phyloP scores from a whole-genome alignment of 352 stramenopile species.

The Pythium myriotylum region DNA sequence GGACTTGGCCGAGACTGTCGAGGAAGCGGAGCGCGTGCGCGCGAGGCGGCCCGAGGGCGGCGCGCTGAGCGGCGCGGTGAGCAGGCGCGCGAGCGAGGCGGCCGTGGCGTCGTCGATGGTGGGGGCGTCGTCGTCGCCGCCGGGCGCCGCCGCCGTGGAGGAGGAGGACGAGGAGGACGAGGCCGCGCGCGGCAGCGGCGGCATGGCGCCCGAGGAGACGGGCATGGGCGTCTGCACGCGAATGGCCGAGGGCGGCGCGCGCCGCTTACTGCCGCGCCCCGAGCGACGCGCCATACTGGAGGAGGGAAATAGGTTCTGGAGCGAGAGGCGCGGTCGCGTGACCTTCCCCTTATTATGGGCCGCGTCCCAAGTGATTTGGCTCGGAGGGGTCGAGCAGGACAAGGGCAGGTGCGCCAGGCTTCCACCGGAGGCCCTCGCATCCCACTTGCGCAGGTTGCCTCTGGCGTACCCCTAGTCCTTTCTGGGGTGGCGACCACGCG shows the following conservation, averaged over 20 bases:
- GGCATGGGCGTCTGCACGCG: conserved; percentile 18
- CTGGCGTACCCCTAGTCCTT: conserved; percentile 25
- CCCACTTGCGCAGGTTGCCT: conserved; percentile 21
- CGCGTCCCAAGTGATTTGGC: conserved; percentile 20
- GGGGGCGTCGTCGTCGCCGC: conserved; percentile 4
- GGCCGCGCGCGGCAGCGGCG: conserved; percentile 5
- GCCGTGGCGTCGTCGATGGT: conserved; percentile 11
- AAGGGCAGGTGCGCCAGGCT: conserved; percentile 15
- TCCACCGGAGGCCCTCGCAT: conserved; percentile 15
- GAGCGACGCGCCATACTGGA: conserved; percentile 13
- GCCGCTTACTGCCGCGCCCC: conserved; percentile 18
- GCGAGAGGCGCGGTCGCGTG: neutral
- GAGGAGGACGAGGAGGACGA: conserved; percentile 16
- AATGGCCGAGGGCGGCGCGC: conserved; percentile 14
- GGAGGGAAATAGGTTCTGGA: neutral
- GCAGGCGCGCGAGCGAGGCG: conserved; percentile 3
- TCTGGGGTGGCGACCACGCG: conserved; percentile 12
- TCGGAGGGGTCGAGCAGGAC: neutral
- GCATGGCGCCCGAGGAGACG: conserved; percentile 1
- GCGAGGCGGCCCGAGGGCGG: conserved; percentile 13
- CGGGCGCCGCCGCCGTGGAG: neutral
- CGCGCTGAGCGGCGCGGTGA: conserved; percentile 4
- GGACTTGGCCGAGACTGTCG: conserved; percentile 19
- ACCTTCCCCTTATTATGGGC: conserved; percentile 2
- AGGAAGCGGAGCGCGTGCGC: conserved; percentile 21